Percentiles rank a stretch among this genome's conserved stretches.
phyloP scores from a whole-genome alignment of 805 yeast genomes.

The Kodamaea hsintzibuensis region DNA sequence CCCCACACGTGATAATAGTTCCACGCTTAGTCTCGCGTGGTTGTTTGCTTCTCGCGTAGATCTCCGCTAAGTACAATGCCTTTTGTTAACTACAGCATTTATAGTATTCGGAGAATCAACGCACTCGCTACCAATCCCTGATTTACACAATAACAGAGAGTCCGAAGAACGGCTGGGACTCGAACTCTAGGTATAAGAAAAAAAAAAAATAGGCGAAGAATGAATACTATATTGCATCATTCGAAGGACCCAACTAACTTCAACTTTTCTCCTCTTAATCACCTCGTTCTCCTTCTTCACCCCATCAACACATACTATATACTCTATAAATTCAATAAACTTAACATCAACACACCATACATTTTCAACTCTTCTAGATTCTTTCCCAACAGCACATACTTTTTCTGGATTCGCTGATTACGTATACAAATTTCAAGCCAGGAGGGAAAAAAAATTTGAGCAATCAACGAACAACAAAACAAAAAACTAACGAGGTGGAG shows the following conservation, averaged over 20 bases:
- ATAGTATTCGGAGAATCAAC: not conserved
- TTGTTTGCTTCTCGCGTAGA: not conserved
- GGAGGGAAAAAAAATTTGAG: conserved; percentile 11
- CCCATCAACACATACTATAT: not conserved
- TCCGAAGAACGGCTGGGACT: not conserved
- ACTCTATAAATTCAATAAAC: not conserved
- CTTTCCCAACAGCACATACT: not conserved
- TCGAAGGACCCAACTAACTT: not conserved
- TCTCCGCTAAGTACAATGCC: not conserved
- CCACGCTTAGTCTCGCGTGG: not conserved
- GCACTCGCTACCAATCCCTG: not conserved
- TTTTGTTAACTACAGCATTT: not conserved
- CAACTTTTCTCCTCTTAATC: not conserved
- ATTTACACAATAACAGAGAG: not conserved
- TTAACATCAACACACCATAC: too few relatives aligned
- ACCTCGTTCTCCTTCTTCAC: not conserved
- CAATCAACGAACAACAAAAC: conserved; percentile 14
- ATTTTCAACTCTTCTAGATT: too few relatives aligned
- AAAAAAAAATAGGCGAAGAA: not conserved
- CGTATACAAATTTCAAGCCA: conserved; percentile 5
- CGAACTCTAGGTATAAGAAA: not conserved
- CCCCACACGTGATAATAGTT: not conserved
- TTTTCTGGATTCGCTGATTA: conserved; percentile 2
- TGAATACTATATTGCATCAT: too few relatives aligned
- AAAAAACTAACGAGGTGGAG: conserved; percentile 6